Evolutionary conservation across 257 asterid genomes (phyloP), one percentile per base, ranked within the genome.

Genomic region (Solanum ossicruentum): DNA sequence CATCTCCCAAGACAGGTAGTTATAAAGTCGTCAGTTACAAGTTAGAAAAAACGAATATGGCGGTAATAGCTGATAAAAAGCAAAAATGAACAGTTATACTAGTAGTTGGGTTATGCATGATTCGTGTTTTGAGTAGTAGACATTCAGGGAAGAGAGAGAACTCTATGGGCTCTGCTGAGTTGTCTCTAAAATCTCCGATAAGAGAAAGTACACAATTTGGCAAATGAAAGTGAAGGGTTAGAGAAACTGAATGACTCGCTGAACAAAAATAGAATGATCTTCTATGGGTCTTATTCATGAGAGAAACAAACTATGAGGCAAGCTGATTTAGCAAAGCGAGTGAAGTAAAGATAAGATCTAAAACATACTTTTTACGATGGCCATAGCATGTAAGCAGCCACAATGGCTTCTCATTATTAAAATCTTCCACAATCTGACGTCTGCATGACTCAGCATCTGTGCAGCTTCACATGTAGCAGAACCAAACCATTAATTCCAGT

Each of bases 381-480:
- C 95, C 95, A 91, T 95, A 96, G 87, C 99, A 93, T 47, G 97
- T 95, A 86, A 96, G 98, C 73, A 89, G 91, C 99, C 99, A 95
- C 21, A 56, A 80, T 56, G 98, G 98, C 84, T 88, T 95, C 94
- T 96, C 99, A 81, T 91, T 89, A 84, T 93, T 77, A 63, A 92
- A 88, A 82, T 93, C 98, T 84, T 92, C 99, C 85, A 87, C 71
- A 41, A 93, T 91, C 54, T 89, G 56, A 47, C 89, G 92, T 90
- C 88, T 95, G 93, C 99, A 96, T 71, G 93, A 85, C 88, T 91
- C 97, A 21, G 98, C 85, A 88, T 96, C 95, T 28, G 95, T 91
- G 93, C 99, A 96, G 91, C 99, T 96, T 67, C 85, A 58, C 81
- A 89, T 56, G 66, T 85, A 92, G 84, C 75, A 87, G 87, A 49